A percentile compares a stretch with the other conserved stretches of the same genome.
Evolutionary conservation across 75 land plant genomes (phyloP).

Genomic region (Picea sitchensis): DNA sequence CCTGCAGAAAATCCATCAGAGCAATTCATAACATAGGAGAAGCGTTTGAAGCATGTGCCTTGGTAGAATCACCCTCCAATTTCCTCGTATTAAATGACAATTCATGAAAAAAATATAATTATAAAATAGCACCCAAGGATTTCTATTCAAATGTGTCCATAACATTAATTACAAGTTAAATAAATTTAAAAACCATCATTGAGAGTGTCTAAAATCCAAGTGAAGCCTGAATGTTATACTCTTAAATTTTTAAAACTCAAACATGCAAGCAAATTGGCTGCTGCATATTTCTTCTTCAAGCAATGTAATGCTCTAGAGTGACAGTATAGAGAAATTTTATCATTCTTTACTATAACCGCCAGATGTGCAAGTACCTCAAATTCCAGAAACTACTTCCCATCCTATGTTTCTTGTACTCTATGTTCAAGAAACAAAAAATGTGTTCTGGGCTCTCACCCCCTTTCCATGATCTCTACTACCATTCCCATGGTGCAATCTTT

Average conservation of each 20-base stretch:
- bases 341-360: not conserved
- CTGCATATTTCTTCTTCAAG: not conserved
- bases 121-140: not conserved
- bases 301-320: not conserved
- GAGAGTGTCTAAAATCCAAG: not conserved
- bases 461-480: too few relatives aligned
- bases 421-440: not conserved
- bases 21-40: not conserved
- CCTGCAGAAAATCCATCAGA: not conserved
- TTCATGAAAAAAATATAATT: not conserved
- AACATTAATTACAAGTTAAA: not conserved
- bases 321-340: not conserved
- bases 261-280: not conserved
- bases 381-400: not conserved
- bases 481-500: too few relatives aligned
- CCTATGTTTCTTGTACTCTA: not conserved
- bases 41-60: not conserved
- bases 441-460: too few relatives aligned
- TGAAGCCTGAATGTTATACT: too few relatives aligned
- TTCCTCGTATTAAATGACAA: not conserved
- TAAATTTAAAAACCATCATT: not conserved
- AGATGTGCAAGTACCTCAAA: not conserved
- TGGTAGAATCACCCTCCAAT: not conserved
- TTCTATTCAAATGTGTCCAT: not conserved
- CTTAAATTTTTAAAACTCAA: not conserved